A percentile compares a stretch with the other conserved stretches of the same genome.
These are phyloP conservation scores for Lipomyces spencermartinsiae DNA, from an alignment of 805 yeast species.

Conservation along the genomic window DNA sequence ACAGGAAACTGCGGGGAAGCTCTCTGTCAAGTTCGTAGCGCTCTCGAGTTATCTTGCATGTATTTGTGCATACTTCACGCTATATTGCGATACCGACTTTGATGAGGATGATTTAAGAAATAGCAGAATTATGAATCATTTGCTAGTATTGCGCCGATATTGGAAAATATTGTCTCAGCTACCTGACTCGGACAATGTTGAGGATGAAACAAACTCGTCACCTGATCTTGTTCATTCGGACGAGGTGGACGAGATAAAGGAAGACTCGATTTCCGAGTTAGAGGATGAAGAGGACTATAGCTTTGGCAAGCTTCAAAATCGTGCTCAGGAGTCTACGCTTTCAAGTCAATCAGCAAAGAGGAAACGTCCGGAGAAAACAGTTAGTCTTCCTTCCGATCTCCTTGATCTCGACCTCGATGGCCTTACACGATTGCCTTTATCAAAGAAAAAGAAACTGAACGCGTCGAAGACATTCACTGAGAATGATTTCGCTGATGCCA, in stretches of 20 bases:
- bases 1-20: constrained; percentile 18
- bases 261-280: constrained; percentile 3
- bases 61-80: constrained; percentile 76
- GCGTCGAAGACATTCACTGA: constrained; percentile 41
- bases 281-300: constrained; percentile 13
- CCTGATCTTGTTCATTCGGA: constrained; percentile 26
- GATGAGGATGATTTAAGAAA: constrained; percentile 72
- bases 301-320: background rate
- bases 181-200: constrained; percentile 46
- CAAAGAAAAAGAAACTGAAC: constrained; percentile 51
- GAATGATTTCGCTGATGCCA: constrained; percentile 68
- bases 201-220: constrained; percentile 8
- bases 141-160: constrained; percentile 79
- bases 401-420: constrained; percentile 60
- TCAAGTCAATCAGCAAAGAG: constrained; percentile 20
- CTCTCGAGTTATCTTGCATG: constrained; percentile 80
- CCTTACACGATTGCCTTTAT: constrained; percentile 53
- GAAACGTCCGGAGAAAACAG: constrained; percentile 36
- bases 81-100: constrained; percentile 64
- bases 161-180: constrained; percentile 64
- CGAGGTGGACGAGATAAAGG: constrained; percentile 44
- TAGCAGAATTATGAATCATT: constrained; percentile 86
- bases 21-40: constrained; percentile 65
- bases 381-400: constrained; percentile 32
- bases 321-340: background rate